phyloP scores from a whole-genome alignment of 108 stramenopile species.

The Nitzschia palea region DNA sequence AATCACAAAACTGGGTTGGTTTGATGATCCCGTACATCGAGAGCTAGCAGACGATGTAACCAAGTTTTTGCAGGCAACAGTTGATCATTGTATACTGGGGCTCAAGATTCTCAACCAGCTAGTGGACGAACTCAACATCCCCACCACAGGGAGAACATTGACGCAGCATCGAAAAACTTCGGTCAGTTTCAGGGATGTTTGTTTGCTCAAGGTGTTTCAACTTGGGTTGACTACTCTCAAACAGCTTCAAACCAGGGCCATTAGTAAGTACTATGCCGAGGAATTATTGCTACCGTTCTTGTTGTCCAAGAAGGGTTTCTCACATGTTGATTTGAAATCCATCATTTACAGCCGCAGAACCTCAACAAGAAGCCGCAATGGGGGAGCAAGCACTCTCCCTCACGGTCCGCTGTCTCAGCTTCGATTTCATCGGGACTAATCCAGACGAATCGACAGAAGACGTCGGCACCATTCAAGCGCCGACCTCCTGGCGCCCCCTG shows the following conservation, averaged over 20 bases:
- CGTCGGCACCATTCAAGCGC: slow-evolving; percentile 97
- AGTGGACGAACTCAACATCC: slow-evolving; percentile 96
- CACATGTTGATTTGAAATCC: background rate
- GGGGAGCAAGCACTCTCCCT: slow-evolving; percentile 89
- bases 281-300: background rate
- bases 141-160: slow-evolving; percentile 89
- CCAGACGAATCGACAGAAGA: slow-evolving; percentile 98
- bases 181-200: slow-evolving; percentile 94
- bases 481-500: slow-evolving; percentile 89
- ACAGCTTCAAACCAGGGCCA: slow-evolving; percentile 86
- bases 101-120: slow-evolving; percentile 94
- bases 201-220: slow-evolving; percentile 91
- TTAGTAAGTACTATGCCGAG: slow-evolving; percentile 49
- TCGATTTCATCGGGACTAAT: slow-evolving; percentile 99
- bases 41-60: slow-evolving; percentile 94
- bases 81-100: slow-evolving; percentile 95
- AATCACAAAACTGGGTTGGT: slow-evolving; percentile 98
- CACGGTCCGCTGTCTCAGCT: slow-evolving; percentile 86
- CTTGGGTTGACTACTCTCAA: slow-evolving; percentile 90
- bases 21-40: slow-evolving; percentile 90
- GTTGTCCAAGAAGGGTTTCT: too few species aligned
- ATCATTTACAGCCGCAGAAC: slow-evolving; percentile 51
- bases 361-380: slow-evolving; percentile 72
- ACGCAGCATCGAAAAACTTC: slow-evolving; percentile 97
- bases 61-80: slow-evolving; percentile 93